Evolutionary conservation across 179 eudicot species (phyloP).

Genomic region (Beta corolliflora): DNA sequence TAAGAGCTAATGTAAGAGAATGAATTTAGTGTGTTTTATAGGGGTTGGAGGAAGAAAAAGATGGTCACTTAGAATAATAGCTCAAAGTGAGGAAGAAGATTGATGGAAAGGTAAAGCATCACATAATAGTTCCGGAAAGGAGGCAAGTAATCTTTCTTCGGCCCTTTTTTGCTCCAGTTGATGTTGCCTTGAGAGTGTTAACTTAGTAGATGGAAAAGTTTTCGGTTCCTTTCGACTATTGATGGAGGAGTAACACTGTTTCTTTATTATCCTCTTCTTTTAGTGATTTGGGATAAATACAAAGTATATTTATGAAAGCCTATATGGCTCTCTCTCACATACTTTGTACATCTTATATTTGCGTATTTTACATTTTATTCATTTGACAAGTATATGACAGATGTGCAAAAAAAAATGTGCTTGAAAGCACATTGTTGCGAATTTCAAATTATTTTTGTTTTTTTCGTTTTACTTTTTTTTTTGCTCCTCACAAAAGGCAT

Average conservation of each 20-base stretch:
- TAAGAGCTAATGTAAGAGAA: constrained; percentile 3
- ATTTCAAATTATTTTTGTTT: too few relatives aligned
- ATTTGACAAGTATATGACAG: too few relatives aligned
- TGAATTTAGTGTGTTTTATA: constrained; percentile 18
- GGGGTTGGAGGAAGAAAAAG: constrained; percentile 9
- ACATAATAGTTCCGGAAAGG: constrained; percentile 38
- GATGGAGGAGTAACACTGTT: neutral
- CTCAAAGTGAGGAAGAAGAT: constrained; percentile 37
- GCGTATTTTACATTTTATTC: too few relatives aligned
- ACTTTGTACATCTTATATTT: too few relatives aligned
- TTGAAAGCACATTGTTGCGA: too few relatives aligned
- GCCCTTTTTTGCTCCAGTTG: constrained; percentile 22
- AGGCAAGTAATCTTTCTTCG: constrained; percentile 64
- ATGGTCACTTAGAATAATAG: constrained; percentile 28
- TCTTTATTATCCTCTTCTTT: neutral
- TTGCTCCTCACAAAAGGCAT: too few relatives aligned
- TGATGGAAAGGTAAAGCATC: constrained; percentile 64
- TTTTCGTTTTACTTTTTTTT: too few relatives aligned
- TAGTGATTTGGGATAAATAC: too few relatives aligned
- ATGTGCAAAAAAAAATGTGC: too few relatives aligned
- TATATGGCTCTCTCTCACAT: too few relatives aligned
- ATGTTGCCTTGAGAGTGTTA: constrained; percentile 17
- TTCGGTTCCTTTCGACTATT: neutral
- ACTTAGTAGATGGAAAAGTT: constrained; percentile 4
- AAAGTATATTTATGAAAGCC: too few relatives aligned